These are phyloP conservation scores for Wickerhamiella domercqiae DNA, from an alignment of 805 yeast species.

Conservation along the genomic window DNA sequence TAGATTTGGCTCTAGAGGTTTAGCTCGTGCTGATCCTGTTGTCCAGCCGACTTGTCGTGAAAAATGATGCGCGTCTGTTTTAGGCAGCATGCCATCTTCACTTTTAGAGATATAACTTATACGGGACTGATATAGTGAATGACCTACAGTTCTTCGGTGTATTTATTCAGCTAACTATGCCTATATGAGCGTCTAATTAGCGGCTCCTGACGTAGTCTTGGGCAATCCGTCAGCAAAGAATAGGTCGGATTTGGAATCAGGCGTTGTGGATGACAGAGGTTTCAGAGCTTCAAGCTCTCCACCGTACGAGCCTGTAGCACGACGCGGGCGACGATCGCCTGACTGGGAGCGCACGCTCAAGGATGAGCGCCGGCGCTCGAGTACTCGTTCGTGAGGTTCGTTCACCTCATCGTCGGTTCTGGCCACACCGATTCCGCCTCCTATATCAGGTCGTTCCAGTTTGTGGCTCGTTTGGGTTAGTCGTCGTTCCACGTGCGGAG, in stretches of 20 bases:
- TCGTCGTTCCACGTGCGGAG: conserved; percentile 23
- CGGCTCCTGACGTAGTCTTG: conserved; percentile 19
- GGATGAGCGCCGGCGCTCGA: conserved; percentile 19
- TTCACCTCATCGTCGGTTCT: conserved; percentile 19
- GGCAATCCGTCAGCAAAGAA: conserved; percentile 25
- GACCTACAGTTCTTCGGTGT: too few relatives aligned
- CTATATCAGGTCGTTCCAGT: conserved; percentile 17
- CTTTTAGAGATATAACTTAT: too few relatives aligned
- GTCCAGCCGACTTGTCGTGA: too few relatives aligned
- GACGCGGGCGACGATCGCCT: conserved; percentile 15
- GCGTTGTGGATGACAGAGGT: too few relatives aligned
- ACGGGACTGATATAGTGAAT: too few relatives aligned
- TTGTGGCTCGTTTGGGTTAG: conserved; percentile 22
- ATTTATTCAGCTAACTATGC: too few relatives aligned
- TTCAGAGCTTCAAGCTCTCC: conserved; percentile 17
- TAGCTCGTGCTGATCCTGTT: too few relatives aligned
- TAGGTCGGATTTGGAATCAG: conserved; percentile 10
- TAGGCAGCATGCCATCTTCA: too few relatives aligned
- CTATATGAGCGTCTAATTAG: too few relatives aligned
- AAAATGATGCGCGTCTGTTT: too few relatives aligned
- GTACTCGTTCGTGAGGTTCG: conserved; percentile 14
- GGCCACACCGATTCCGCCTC: conserved; percentile 23
- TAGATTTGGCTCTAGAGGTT: too few relatives aligned
- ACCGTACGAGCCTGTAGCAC: conserved; percentile 25
- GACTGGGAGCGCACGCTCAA: conserved; percentile 12